Percentiles rank a stretch among this genome's conserved stretches.
Evolutionary conservation across 2,329 filamentous ascomycete genomes (phyloP).

Genomic region (Alternaria burnsii): DNA sequence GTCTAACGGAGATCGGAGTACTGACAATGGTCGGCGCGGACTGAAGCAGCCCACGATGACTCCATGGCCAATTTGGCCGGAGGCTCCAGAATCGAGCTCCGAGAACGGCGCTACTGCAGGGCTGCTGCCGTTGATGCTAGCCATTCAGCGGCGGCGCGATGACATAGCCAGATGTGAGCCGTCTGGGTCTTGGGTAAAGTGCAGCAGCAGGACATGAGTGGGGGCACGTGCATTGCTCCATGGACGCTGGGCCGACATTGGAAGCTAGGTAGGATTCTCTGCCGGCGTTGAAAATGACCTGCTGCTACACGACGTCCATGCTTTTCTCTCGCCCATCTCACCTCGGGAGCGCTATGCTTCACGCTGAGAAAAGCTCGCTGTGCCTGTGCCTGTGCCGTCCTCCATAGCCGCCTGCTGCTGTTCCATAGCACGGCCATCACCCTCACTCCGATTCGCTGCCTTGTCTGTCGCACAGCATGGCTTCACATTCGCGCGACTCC

Average conservation of each 20-base stretch:
- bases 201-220: constrained; percentile 5
- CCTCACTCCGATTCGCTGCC: constrained; percentile 10
- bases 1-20: constrained; percentile 32
- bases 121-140: background rate
- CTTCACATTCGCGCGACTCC: constrained; percentile 43
- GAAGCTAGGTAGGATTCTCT: constrained; percentile 23
- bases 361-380: constrained; percentile 16
- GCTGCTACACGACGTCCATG: constrained; percentile 11
- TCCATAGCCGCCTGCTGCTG: background rate
- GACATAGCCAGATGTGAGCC: background rate
- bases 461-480: constrained; percentile 4
- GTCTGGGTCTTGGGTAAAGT: background rate
- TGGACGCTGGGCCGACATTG: too few relatives aligned
- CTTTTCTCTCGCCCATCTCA: constrained; percentile 4
- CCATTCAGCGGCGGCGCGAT: background rate
- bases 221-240: constrained; percentile 34
- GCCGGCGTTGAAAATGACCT: constrained; percentile 14
- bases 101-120: constrained; percentile 38
- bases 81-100: constrained; percentile 22
- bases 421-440: constrained; percentile 8
- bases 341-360: constrained; percentile 29
- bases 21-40: constrained; percentile 9
- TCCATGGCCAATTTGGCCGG: constrained; percentile 36
- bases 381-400: background rate
- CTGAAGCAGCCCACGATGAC: constrained; percentile 30